Evolutionary conservation across 805 yeast species (phyloP).

Genomic region (Wickerhamiella domercqiae): DNA sequence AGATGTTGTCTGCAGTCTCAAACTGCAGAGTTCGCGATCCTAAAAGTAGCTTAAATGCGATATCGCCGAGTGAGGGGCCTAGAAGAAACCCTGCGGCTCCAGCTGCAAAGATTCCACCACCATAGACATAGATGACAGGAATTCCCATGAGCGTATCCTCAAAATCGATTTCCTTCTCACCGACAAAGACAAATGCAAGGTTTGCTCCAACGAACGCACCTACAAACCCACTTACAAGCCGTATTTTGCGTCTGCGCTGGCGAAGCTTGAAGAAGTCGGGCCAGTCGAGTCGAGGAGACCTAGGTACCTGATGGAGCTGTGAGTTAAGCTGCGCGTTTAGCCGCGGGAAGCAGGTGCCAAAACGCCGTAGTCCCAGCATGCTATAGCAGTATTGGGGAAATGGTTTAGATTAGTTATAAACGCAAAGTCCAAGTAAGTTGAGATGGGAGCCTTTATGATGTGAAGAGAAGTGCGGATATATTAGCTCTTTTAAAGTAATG

Average conservation of each 20-base stretch:
- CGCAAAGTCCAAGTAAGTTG: too few species aligned
- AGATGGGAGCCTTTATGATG: too few species aligned
- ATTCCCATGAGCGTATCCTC: constrained; percentile 75
- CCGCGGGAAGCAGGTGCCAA: too few species aligned
- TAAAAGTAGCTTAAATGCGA: constrained; percentile 35
- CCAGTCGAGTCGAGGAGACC: constrained; percentile 37
- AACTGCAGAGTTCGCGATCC: constrained; percentile 20
- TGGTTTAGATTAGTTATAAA: too few species aligned
- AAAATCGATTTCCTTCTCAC: constrained; percentile 74
- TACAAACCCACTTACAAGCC: constrained; percentile 48
- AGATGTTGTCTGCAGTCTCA: constrained; percentile 47
- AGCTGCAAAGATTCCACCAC: constrained; percentile 55
- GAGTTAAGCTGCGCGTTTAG: not conserved
- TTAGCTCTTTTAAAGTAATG: too few species aligned
- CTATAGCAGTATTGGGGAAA: too few species aligned
- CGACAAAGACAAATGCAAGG: constrained; percentile 57
- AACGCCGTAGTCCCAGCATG: too few species aligned
- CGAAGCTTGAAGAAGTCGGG: constrained; percentile 61
- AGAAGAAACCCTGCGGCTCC: constrained; percentile 65
- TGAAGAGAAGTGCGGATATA: too few species aligned
- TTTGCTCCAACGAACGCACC: constrained; percentile 54
- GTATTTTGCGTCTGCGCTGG: constrained; percentile 57
- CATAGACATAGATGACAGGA: constrained; percentile 72
- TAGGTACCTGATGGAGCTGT: constrained; percentile 1
- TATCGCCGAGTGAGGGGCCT: constrained; percentile 72